Evolutionary conservation across 2,329 filamentous ascomycete species (phyloP).

Genomic region (Mycocentrospora acerina): DNA sequence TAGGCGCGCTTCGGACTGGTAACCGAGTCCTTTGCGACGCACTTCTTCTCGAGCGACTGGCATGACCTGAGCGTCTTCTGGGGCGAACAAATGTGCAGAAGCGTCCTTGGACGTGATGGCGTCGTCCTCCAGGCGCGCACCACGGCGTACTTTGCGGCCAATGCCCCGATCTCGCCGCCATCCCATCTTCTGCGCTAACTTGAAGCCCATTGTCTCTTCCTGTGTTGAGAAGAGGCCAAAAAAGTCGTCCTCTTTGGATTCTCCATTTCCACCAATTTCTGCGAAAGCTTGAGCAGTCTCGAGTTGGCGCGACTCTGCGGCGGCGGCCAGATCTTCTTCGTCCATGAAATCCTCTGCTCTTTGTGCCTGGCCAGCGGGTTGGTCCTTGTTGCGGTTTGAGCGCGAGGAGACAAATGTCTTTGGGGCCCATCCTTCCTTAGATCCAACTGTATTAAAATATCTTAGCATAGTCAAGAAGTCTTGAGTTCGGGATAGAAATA

Average conservation of each 20-base stretch:
- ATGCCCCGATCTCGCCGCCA: slow-evolving; percentile 95
- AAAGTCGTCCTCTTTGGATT: slow-evolving; percentile 56
- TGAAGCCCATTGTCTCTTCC: slow-evolving; percentile 84
- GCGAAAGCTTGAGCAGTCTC: slow-evolving; percentile 74
- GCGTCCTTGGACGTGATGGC: slow-evolving; percentile 43
- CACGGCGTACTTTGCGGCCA: slow-evolving; percentile 78
- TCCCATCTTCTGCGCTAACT: slow-evolving; percentile 86
- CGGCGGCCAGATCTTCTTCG: slow-evolving; percentile 88
- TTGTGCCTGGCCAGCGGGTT: slow-evolving; percentile 55
- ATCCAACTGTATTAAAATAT: slow-evolving; percentile 97
- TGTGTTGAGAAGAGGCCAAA: slow-evolving; percentile 71
- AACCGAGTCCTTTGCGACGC: slow-evolving; percentile 67
- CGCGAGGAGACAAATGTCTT: slow-evolving; percentile 90
- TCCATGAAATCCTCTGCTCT: slow-evolving; percentile 95
- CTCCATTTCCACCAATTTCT: slow-evolving; percentile 68
- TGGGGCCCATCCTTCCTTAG: slow-evolving; percentile 96
- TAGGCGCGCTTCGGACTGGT: slow-evolving; percentile 60
- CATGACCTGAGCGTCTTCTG: slow-evolving; percentile 74
- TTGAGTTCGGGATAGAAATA: slow-evolving; percentile 16
- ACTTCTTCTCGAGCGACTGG: slow-evolving; percentile 66
- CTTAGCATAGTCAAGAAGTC: slow-evolving; percentile 53
- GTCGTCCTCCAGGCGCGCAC: slow-evolving; percentile 65
- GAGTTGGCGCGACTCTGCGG: slow-evolving; percentile 73
- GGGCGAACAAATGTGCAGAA: slow-evolving; percentile 74
- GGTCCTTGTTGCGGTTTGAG: slow-evolving; percentile 71